Percentiles rank a stretch among this genome's conserved stretches.
Evolutionary conservation across 306 rosid species (phyloP).

Genomic region (Carpinus fangiana): DNA sequence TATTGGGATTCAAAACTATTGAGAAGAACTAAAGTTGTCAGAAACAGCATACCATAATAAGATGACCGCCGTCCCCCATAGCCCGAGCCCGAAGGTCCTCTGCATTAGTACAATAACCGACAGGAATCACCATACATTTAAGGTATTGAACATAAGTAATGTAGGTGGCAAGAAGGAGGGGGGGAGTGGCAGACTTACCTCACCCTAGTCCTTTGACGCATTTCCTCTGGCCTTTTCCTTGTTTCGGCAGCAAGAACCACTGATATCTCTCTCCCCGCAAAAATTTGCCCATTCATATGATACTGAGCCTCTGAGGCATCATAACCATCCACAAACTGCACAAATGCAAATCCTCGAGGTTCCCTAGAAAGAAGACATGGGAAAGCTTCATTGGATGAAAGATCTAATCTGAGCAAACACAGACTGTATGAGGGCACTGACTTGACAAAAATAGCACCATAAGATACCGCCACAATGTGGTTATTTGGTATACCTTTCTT

Average conservation of each 20-base stretch:
- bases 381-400: conserved; percentile 36
- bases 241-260: conserved; percentile 94
- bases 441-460: conserved; percentile 39
- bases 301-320: conserved; percentile 98
- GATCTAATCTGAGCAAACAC: conserved; percentile 27
- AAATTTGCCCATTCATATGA: conserved; percentile 89
- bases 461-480: conserved; percentile 45
- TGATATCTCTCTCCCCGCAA: conserved; percentile 97
- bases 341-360: conserved; percentile 99
- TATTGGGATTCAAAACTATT: background rate
- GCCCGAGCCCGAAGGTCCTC: conserved; percentile 55
- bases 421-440: conserved; percentile 35
- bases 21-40: background rate
- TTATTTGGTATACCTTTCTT: conserved; percentile 51
- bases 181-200: conserved; percentile 45
- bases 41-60: conserved; percentile 62
- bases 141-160: background rate
- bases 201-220: conserved; percentile 75
- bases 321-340: conserved; percentile 89
- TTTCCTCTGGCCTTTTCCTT: conserved; percentile 96
- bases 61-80: conserved; percentile 76
- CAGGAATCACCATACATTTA: conserved; percentile 19
- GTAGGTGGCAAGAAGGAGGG: conserved; percentile 1
- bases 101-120: conserved; percentile 33
- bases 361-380: conserved; percentile 56